These are phyloP conservation scores for Acacia melanoxylon DNA, from an alignment of 306 rosid species.

Conservation along the genomic window DNA sequence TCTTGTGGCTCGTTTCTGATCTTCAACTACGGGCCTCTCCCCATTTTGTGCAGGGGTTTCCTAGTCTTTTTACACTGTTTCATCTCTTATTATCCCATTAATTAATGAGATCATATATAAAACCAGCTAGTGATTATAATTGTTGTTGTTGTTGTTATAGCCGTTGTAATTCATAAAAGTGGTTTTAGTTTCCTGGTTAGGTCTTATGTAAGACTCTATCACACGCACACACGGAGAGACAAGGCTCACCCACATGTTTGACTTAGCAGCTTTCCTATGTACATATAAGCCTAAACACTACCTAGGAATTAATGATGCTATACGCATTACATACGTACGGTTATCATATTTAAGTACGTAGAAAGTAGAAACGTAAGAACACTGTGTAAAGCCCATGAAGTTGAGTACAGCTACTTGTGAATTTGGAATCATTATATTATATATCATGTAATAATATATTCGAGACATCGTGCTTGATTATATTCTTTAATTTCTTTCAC, in stretches of 20 bases:
- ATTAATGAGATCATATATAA: background rate
- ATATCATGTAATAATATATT: background rate
- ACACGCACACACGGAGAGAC: background rate
- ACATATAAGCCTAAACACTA: background rate
- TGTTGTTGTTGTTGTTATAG: background rate
- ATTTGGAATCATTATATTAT: background rate
- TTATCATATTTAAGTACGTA: background rate
- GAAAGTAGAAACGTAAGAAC: background rate
- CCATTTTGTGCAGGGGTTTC: background rate
- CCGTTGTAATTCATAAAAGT: background rate
- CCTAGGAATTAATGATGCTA: background rate
- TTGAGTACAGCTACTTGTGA: background rate
- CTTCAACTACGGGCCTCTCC: background rate
- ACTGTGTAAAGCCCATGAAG: background rate
- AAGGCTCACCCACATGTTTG: background rate
- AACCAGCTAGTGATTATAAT: background rate
- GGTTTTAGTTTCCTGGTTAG: too few relatives aligned
- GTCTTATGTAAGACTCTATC: background rate
- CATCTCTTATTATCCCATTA: background rate
- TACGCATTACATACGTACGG: background rate
- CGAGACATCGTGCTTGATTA: background rate
- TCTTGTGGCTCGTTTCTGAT: constrained; percentile 4
- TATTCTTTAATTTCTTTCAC: background rate
- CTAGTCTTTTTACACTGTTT: background rate
- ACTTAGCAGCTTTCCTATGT: background rate